These are phyloP conservation scores for Microthlaspi erraticum DNA, from an alignment of 345 rosid genomes.

Conservation along the genomic window DNA sequence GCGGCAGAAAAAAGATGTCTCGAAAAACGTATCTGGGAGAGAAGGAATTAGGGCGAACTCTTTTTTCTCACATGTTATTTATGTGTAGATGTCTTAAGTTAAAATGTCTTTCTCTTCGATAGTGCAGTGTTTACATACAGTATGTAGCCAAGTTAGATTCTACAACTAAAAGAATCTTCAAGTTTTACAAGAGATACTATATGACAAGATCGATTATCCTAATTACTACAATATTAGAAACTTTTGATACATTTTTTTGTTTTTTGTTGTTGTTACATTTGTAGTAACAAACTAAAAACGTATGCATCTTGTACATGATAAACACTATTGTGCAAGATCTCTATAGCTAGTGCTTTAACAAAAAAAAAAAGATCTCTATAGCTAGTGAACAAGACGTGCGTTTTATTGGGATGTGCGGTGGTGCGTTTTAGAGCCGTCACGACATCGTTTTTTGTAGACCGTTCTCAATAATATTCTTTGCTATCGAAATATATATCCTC, in stretches of 20 bases:
- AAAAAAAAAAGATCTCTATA: conserved; percentile 8
- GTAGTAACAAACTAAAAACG: not conserved
- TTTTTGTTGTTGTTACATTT: not conserved
- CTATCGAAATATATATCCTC: conserved; percentile 25
- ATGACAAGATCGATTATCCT: too few relatives aligned
- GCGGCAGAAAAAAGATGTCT: too few relatives aligned
- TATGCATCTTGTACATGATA: conserved; percentile 14
- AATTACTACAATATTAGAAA: not conserved
- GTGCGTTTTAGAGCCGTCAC: conserved; percentile 45
- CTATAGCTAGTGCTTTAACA: conserved; percentile 14
- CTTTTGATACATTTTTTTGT: not conserved
- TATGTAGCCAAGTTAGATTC: too few relatives aligned
- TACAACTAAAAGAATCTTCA: too few relatives aligned
- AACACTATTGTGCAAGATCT: conserved; percentile 22
- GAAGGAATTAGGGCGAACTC: too few relatives aligned
- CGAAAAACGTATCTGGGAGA: too few relatives aligned
- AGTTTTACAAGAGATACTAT: too few relatives aligned
- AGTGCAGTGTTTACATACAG: too few relatives aligned
- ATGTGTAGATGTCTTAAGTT: not conserved
- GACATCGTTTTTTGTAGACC: conserved; percentile 32
- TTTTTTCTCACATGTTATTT: too few relatives aligned
- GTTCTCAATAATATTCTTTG: conserved; percentile 22
- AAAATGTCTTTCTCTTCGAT: too few relatives aligned
- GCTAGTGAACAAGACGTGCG: conserved; percentile 38
- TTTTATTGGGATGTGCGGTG: conserved; percentile 32